Evolutionary conservation across 352 stramenopile genomes (phyloP).

Genomic region (Pythium sukuiense): DNA sequence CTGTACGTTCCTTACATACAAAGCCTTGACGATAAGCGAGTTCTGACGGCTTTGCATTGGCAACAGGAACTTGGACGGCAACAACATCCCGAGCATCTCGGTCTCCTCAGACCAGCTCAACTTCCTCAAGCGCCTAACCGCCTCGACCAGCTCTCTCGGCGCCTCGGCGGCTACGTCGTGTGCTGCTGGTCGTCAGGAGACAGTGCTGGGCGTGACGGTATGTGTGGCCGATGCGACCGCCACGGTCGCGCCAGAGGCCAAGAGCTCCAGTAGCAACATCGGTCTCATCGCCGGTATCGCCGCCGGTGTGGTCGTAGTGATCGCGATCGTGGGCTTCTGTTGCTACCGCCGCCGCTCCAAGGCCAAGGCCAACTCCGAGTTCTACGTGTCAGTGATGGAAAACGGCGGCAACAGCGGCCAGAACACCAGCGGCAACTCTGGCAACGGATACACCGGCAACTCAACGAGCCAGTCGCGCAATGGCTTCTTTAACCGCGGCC

Average conservation of each 20-base stretch:
- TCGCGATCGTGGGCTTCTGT: conserved; percentile 46
- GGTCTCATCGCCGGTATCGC: conserved; percentile 61
- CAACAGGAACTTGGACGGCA: conserved; percentile 50
- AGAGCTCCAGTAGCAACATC: conserved; percentile 33
- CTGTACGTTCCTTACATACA: conserved; percentile 35
- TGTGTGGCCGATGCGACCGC: conserved; percentile 39
- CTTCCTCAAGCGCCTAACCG: conserved; percentile 28
- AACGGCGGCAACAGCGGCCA: conserved; percentile 33
- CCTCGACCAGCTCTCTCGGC: conserved; percentile 40
- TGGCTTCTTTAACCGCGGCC: conserved; percentile 23
- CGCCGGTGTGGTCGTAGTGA: conserved; percentile 44
- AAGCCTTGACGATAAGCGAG: not conserved
- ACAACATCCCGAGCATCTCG: conserved; percentile 51
- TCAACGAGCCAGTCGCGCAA: conserved; percentile 19
- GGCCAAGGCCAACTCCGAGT: conserved; percentile 25
- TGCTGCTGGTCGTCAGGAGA: conserved; percentile 32
- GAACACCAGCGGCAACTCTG: conserved; percentile 7
- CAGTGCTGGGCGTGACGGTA: conserved; percentile 51
- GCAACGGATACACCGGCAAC: not conserved
- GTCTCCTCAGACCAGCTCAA: conserved; percentile 21
- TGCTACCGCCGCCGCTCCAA: conserved; percentile 52
- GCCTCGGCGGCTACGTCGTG: conserved; percentile 38
- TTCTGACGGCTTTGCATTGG: not conserved
- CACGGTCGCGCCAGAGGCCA: conserved; percentile 9
- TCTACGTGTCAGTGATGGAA: conserved; percentile 33